phyloP scores from a whole-genome alignment of 148 eudicot species.

The Persicaria maculosa region DNA sequence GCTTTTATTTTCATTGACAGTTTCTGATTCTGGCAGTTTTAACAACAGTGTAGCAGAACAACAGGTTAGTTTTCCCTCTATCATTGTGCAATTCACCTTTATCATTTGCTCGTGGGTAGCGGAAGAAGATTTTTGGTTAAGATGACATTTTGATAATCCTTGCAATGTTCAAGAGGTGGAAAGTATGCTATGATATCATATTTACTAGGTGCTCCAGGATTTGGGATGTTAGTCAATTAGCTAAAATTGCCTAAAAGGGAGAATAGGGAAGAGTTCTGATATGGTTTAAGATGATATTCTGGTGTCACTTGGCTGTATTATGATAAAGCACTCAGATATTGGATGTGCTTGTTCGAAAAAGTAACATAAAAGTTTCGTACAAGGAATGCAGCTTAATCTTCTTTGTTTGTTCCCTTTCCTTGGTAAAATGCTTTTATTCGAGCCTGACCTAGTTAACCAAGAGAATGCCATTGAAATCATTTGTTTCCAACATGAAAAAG shows the following conservation, averaged over 20 bases:
- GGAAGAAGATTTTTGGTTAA: not conserved
- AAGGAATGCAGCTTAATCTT: not conserved
- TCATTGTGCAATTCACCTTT: not conserved
- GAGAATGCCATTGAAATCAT: not conserved
- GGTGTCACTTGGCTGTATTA: not conserved
- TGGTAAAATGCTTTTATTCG: not conserved
- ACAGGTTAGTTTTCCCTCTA: conserved; percentile 49
- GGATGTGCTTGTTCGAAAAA: not conserved
- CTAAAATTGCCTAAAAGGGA: not conserved
- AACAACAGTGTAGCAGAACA: conserved; percentile 89
- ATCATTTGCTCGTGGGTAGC: not conserved
- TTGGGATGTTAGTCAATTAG: not conserved
- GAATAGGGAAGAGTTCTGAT: not conserved
- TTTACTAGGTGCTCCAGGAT: not conserved
- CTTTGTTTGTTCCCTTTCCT: not conserved
- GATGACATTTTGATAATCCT: not conserved
- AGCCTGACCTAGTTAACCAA: not conserved
- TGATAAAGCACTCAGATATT: not conserved
- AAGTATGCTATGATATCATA: not conserved
- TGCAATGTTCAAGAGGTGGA: not conserved
- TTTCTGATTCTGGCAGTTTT: conserved; percentile 75
- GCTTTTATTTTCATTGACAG: conserved; percentile 24
- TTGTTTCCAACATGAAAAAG: not conserved
- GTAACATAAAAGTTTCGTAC: not conserved
- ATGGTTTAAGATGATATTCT: not conserved